Base-by-base conservation (phyloP, 2,329 filamentous ascomycete species). In the Trichophyton benhamiae region DNA sequence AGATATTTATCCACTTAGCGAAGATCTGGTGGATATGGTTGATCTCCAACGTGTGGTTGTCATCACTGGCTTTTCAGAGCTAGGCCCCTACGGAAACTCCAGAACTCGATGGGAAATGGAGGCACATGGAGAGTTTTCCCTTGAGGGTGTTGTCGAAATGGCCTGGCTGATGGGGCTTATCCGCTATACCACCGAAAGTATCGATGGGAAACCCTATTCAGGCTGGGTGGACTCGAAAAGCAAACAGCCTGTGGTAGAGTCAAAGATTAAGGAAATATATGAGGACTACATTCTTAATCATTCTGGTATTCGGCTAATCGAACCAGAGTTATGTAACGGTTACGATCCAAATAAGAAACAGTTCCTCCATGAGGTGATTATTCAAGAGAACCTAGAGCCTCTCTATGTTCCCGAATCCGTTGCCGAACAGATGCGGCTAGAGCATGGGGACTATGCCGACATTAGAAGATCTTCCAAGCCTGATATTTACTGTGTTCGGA, bases 81-180 rank as follows among this genome's bases (percentile, higher is more conserved):
- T 61, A 30, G 60, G 60, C 15, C 94, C 94, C 5, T 97, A 92
- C 92, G 94, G 94, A 79, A 99, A 97, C 80, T 91, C 92, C 2
- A 86, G 94, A 70, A 97, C 94, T 57, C 86, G 94, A 65, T 99
- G 94, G 94, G 92, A 99, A 79, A 99, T 97, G 91, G 94, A 99
- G 75, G 91, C 94, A 0, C 85, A 91, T 67, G 94, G 94, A 72
- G 83, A 96, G 71, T 97, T 99, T 79, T 97, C 92, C 11, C 83
- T 97, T 13, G 94, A 97, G 76, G 94, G 94, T 36, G 97, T 91
- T 70, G 87, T 99, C 63, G 94, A 99, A 77, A 97, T 99, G 92
- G 91, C 94, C 38, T 99, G 94, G 94, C 89, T 97, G 75, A 99
- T 96, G 91, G 94, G 94, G 72, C 84, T 97, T 64, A 97, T 99